Percentiles rank a stretch among this genome's conserved stretches.
These are phyloP conservation scores for Rostrohypoxylon terebratum DNA, from an alignment of 495 filamentous ascomycete genomes.

Conservation along the genomic window DNA sequence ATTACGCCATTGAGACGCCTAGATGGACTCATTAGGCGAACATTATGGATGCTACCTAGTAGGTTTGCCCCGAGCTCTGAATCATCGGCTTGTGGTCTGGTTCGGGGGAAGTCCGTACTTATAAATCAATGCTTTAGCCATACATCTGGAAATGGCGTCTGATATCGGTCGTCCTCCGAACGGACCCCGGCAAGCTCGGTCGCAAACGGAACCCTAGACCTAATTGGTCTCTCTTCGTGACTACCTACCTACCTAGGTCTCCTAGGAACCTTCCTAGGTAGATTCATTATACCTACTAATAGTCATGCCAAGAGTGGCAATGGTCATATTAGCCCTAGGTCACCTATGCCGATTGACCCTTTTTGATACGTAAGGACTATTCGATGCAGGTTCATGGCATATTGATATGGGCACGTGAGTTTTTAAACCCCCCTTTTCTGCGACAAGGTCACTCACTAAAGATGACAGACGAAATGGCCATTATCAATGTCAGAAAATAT, in stretches of 20 bases:
- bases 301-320: not conserved
- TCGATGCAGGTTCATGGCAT: not conserved
- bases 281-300: too few relatives aligned
- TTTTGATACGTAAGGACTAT: constrained; percentile 14
- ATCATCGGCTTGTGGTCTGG: constrained; percentile 1
- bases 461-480: not conserved
- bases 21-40: constrained; percentile 15
- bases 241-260: too few relatives aligned
- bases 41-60: not conserved
- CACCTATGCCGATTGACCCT: constrained; percentile 1
- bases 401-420: not conserved
- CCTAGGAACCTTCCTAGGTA: not conserved
- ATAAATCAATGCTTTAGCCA: not conserved
- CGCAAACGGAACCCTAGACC: not conserved
- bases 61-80: not conserved
- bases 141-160: not conserved
- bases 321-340: not conserved
- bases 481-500: not conserved
- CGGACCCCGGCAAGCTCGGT: not conserved
- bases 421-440: not conserved
- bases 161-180: not conserved
- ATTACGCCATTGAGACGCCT: constrained; percentile 24
- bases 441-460: not conserved
- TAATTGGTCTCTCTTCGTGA: not conserved
- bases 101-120: constrained; percentile 1